A percentile compares a stretch with the other conserved stretches of the same genome.
These are phyloP conservation scores for Pythium apleroticum DNA, from an alignment of 352 stramenopile species.

Conservation along the genomic window DNA sequence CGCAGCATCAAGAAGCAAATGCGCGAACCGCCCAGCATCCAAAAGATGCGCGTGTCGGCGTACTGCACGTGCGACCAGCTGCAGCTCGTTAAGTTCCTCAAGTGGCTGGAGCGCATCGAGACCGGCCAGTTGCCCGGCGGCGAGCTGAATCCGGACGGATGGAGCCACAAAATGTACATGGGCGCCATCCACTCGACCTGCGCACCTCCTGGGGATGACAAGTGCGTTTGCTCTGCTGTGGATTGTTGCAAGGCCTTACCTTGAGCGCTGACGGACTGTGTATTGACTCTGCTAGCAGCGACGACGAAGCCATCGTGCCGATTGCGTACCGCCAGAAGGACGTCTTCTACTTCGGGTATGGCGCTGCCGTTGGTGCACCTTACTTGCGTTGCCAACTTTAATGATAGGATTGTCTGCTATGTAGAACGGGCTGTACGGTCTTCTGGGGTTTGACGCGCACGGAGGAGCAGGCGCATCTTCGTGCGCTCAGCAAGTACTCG, in stretches of 20 bases:
- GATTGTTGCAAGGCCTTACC: neutral
- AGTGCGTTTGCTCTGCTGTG: constrained; percentile 27
- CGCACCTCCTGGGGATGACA: constrained; percentile 40
- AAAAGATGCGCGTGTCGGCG: constrained; percentile 81
- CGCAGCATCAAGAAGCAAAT: constrained; percentile 84
- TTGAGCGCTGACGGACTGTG: constrained; percentile 2
- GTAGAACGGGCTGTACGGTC: constrained; percentile 81
- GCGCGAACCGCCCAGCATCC: constrained; percentile 59
- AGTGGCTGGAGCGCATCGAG: constrained; percentile 83
- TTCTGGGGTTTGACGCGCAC: constrained; percentile 88
- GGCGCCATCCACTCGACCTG: constrained; percentile 80
- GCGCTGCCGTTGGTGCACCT: neutral
- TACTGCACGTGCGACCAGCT: constrained; percentile 87
- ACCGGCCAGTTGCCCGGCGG: constrained; percentile 72
- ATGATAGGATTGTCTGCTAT: neutral
- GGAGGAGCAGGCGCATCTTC: constrained; percentile 78
- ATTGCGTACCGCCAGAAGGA: constrained; percentile 74
- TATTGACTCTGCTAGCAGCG: constrained; percentile 18
- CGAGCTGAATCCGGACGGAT: constrained; percentile 77
- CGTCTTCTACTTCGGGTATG: constrained; percentile 85
- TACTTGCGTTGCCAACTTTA: neutral
- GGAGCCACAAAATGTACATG: constrained; percentile 88
- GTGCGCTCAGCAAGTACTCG: constrained; percentile 56
- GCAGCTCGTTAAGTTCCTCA: constrained; percentile 85
- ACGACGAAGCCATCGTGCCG: constrained; percentile 36